Evolutionary conservation across 139 green algal species (phyloP).

Genomic region (Gonium pectorale): DNA sequence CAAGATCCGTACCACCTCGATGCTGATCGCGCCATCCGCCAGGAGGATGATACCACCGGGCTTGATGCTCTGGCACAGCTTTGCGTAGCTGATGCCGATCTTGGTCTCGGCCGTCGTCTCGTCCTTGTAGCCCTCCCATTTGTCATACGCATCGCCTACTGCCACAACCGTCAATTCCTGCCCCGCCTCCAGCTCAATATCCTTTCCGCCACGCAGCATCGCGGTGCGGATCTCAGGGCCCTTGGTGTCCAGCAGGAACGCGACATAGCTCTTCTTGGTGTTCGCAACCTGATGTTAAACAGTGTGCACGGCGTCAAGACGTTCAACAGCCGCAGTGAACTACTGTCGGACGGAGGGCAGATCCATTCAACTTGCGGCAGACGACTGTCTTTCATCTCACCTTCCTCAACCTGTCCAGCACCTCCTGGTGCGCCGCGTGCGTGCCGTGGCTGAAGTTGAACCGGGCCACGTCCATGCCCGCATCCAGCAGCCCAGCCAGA

Average conservation of each 20-base stretch:
- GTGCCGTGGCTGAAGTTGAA: constrained; percentile 91
- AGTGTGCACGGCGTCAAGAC: no score
- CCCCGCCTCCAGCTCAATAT: constrained; percentile 57
- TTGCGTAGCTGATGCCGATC: constrained; percentile 68
- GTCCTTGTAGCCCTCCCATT: constrained; percentile 62
- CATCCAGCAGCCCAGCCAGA: constrained; percentile 67
- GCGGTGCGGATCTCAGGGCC: constrained; percentile 75
- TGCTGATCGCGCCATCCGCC: constrained; percentile 72
- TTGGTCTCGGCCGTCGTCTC: constrained; percentile 46
- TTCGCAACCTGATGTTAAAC: constrained; percentile 47
- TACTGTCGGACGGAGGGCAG: not conserved
- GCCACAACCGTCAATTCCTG: constrained; percentile 72
- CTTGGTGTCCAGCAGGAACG: constrained; percentile 74
- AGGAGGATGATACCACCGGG: constrained; percentile 72
- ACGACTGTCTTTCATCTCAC: constrained; percentile 39
- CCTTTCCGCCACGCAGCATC: constrained; percentile 67
- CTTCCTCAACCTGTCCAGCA: constrained; percentile 61
- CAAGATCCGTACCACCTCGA: constrained; percentile 60
- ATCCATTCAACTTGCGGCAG: no score
- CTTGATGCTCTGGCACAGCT: constrained; percentile 65
- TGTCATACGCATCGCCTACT: constrained; percentile 72
- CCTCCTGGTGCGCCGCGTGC: constrained; percentile 75
- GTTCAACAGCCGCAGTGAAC: no score
- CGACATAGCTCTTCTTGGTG: constrained; percentile 29
- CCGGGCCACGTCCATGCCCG: constrained; percentile 80